Base-by-base conservation (phyloP, 805 yeast genomes). In the Candida rishiriensis region DNA sequence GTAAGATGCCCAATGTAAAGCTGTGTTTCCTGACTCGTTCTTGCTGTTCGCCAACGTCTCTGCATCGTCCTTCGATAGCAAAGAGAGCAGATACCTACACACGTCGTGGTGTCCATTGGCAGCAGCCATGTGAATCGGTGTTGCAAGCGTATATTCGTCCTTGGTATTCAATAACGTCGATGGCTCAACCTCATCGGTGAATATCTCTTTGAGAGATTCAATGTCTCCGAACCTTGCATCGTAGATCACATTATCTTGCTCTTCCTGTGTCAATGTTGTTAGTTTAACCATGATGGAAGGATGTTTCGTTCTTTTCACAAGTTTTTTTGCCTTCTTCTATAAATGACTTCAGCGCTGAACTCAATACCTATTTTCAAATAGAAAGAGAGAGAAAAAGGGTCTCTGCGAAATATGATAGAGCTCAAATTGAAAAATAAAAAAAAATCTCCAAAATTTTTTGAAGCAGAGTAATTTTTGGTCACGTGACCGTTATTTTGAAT, bases 1-100 rank as follows among this genome's bases (percentile, higher is more conserved):
- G 52, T 81, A 76, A 0, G 95, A 76, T 0, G 98, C 97, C 99
- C 99, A 93, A 63, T 93, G 98, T 51, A 93, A 71, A 1, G 98
- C 85, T 0, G 99, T 90, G 63, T 93, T 93, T 2, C 98, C 99
- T 16, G 85, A 79, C 40, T 79, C 85, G 60, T 93, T 93, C 43
- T 70, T 72, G 15, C 64, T 57, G 48, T 78, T 75, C 15, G 80
- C 73, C 34, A 76, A 63, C 13, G 53, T 50, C n/a, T 60, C 64
- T 13, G 79, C 78, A 10, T 79, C 73, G 8, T 63, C 67, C 29
- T 69, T 62, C 1, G 73, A 56, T 4, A 81, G 46, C 28, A 79
- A 57, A 0, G 76, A 67, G 29, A 88, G 59, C 21, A 89, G 62
- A 54, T 75, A 85, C 55, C 76, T 65, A 21, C 86, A 76, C 3